Percentiles rank a stretch among this genome's conserved stretches.
Evolutionary conservation across 1,284 basidiomycete species (phyloP).

Genomic region (Peniophora sp.): DNA sequence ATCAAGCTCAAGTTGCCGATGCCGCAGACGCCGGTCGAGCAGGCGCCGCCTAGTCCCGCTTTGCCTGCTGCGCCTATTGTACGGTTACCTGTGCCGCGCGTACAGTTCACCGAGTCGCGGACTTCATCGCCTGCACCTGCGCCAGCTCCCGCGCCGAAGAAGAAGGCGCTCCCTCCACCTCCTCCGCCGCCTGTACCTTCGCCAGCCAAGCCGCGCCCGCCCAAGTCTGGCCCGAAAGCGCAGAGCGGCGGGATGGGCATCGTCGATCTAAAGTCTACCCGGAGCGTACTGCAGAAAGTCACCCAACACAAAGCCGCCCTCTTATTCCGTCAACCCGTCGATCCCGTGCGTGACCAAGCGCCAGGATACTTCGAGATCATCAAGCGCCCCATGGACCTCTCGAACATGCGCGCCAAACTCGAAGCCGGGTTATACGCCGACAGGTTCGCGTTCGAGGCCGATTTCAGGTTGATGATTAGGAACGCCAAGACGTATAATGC

Average conservation of each 20-base stretch:
- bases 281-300: constrained; percentile 79
- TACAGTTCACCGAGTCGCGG: constrained; percentile 2
- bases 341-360: constrained; percentile 79
- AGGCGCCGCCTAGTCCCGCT: constrained; percentile 18
- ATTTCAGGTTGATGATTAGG: constrained; percentile 82
- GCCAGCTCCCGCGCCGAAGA: neutral
- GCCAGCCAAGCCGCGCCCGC: constrained; percentile 20
- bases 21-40: neutral
- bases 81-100: constrained; percentile 16
- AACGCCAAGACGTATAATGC: constrained; percentile 90
- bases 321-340: constrained; percentile 84
- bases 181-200: constrained; percentile 16
- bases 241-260: constrained; percentile 78
- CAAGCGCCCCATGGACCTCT: constrained; percentile 92
- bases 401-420: constrained; percentile 83
- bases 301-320: constrained; percentile 61
- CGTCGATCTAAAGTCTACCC: constrained; percentile 75
- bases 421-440: constrained; percentile 83
- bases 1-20: constrained; percentile 34
- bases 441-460: constrained; percentile 77
- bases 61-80: constrained; percentile 10
- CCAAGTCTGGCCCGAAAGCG: constrained; percentile 53
- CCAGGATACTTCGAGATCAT: constrained; percentile 90
- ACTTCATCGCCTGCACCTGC: constrained; percentile 13
- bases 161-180: constrained; percentile 2